Percentiles rank a stretch among this genome's conserved stretches.
Evolutionary conservation across 208 protist species (phyloP).

Genomic region (Trichomonas tenax): DNA sequence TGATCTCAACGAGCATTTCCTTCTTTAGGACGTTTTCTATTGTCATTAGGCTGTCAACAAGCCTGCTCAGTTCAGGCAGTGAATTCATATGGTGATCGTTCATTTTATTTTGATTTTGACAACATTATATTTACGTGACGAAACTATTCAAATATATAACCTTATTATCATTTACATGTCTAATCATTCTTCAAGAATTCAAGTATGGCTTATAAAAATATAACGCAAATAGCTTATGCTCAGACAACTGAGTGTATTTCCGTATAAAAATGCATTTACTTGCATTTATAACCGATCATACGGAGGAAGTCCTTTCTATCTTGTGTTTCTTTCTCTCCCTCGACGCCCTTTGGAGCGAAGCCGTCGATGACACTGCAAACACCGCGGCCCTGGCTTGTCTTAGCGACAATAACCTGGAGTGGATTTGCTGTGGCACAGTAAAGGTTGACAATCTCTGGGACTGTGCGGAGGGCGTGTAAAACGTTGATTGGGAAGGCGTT

Average conservation of each 20-base stretch:
- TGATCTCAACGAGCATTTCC: not conserved
- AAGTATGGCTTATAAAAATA: no score
- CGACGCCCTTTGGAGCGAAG: not conserved
- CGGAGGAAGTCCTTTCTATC: not conserved
- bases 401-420: constrained; percentile 8
- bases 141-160: no score
- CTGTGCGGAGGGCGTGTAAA: not conserved
- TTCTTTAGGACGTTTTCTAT: not conserved
- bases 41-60: not conserved
- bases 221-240: no score
- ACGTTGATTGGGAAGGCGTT: constrained; percentile 6
- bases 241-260: no score
- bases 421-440: not conserved
- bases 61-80: not conserved
- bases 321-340: not conserved
- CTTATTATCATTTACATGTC: no score
- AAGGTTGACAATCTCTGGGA: not conserved
- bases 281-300: not conserved
- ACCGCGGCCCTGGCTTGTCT: not conserved
- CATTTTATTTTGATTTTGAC: not conserved
- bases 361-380: not conserved
- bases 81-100: not conserved
- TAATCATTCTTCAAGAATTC: no score
- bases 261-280: not conserved
- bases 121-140: no score